These are phyloP conservation scores for Fusarium aywerte DNA, from an alignment of 2,329 filamentous ascomycete genomes.

Conservation along the genomic window DNA sequence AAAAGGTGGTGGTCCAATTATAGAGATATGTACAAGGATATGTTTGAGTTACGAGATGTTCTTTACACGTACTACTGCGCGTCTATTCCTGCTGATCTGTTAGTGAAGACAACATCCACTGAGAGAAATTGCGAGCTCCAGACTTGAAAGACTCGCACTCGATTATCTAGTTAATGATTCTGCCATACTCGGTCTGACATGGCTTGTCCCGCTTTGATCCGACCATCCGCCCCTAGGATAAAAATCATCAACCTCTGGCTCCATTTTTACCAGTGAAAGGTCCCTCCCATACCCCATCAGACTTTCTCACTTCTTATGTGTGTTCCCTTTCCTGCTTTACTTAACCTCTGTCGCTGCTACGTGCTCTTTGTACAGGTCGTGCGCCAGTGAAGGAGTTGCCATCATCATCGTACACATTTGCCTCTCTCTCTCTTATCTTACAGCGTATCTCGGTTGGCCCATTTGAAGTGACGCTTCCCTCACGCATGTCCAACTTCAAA, in stretches of 20 bases:
- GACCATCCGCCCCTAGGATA: constrained; percentile 32
- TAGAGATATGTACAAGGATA: constrained; percentile 12
- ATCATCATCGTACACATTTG: constrained; percentile 1
- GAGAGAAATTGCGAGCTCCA: constrained; percentile 8
- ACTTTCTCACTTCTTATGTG: constrained; percentile 34
- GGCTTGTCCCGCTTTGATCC: constrained; percentile 38
- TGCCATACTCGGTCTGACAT: constrained; percentile 31
- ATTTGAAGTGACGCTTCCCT: constrained; percentile 5
- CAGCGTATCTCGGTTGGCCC: not conserved
- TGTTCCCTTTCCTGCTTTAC: constrained; percentile 22
- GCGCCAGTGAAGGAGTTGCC: constrained; percentile 4
- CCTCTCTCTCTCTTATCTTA: not conserved
- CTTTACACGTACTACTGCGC: constrained; percentile 2
- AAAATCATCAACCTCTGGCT: constrained; percentile 29
- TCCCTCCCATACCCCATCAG: constrained; percentile 29
- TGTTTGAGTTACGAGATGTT: constrained; percentile 12
- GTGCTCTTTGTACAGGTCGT: constrained; percentile 14
- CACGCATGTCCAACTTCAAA: constrained; percentile 11
- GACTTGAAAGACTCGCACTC: constrained; percentile 4
- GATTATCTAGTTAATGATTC: constrained; percentile 4
- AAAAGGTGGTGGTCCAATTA: constrained; percentile 5
- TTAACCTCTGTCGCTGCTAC: constrained; percentile 24
- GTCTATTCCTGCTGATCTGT: constrained; percentile 6
- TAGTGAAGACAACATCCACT: constrained; percentile 10
- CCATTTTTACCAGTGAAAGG: constrained; percentile 34